A percentile compares a stretch with the other conserved stretches of the same genome.
phyloP scores from a whole-genome alignment of 192 early-diverging fungal species.

The Chytriomyces confervae region DNA sequence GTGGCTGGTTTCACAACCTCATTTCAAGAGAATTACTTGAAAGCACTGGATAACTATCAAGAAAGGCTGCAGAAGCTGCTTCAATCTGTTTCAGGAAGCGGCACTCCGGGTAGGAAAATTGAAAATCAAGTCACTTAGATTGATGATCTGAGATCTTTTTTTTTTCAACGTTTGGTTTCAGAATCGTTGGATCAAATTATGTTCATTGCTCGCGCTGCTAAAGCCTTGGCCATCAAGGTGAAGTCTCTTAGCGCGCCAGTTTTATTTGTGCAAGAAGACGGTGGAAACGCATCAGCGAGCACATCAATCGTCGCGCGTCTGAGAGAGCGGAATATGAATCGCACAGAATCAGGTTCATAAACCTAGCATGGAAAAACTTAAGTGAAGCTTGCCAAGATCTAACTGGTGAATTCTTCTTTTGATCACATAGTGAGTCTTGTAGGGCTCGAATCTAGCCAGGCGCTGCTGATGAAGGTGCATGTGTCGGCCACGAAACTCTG shows the following conservation, averaged over 20 bases:
- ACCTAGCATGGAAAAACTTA: no score
- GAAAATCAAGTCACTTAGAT: not conserved
- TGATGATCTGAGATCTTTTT: not conserved
- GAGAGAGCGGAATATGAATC: not conserved
- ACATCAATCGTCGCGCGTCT: constrained; percentile 6
- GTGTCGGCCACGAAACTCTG: constrained; percentile 16
- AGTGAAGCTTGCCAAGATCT: no score
- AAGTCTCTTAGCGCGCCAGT: not conserved
- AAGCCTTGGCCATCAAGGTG: constrained; percentile 20
- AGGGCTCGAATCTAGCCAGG: constrained; percentile 7
- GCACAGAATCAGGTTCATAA: no score
- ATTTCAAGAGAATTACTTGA: constrained; percentile 25
- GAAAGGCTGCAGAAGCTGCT: not conserved
- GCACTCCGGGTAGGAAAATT: not conserved
- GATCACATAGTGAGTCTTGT: not conserved
- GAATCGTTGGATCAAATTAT: constrained; percentile 3
- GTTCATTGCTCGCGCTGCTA: constrained; percentile 17
- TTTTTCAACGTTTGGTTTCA: not conserved
- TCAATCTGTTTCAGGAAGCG: not conserved
- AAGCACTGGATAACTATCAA: constrained; percentile 19
- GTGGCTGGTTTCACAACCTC: not conserved
- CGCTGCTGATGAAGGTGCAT: constrained; percentile 4
- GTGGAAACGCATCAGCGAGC: not conserved
- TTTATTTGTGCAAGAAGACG: not conserved
- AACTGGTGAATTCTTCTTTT: not conserved